Conservation (phyloP, 2,329 filamentous ascomycete species). For the Lasiodiplodia sp. region DNA sequence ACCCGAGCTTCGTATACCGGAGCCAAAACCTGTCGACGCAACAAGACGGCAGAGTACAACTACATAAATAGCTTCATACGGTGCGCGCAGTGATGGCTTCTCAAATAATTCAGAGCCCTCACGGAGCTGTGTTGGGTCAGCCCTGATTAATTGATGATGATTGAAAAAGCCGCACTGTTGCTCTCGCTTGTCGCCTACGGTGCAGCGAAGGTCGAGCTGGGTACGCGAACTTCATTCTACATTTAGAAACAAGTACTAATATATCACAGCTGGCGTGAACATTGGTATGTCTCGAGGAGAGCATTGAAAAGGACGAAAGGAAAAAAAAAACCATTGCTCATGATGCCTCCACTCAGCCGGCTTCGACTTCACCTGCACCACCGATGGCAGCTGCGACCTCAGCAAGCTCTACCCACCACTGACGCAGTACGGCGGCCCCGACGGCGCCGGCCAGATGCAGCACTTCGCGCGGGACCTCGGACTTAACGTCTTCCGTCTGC, state of each 20-base stretch:
- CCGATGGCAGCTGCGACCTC: constrained; percentile 50
- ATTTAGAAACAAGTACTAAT: not conserved
- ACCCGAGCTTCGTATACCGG: not conserved
- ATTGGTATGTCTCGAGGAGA: not conserved
- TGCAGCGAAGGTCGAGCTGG: constrained; percentile 1
- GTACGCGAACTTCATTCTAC: not conserved
- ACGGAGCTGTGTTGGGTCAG: too few relatives aligned
- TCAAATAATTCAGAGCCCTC: not conserved
- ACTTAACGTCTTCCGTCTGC: constrained; percentile 29
- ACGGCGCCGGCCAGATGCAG: constrained; percentile 31
- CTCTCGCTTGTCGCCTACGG: not conserved
- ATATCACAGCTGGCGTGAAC: not conserved
- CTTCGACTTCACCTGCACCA: constrained; percentile 46
- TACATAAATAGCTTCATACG: not conserved
- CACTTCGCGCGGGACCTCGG: constrained; percentile 34
- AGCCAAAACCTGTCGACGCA: not conserved
- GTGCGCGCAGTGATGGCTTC: not conserved
- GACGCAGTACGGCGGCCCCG: constrained; percentile 2
- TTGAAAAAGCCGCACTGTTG: not conserved
- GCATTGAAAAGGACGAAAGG: too few relatives aligned
- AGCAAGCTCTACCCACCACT: constrained; percentile 42
- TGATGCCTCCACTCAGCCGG: constrained; percentile 39
- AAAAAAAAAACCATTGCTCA: too few relatives aligned
- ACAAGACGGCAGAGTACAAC: not conserved
- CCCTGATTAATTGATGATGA: not conserved